Conservation (phyloP, 2,329 filamentous ascomycete species). For the Aspergillus hiratsukae region DNA sequence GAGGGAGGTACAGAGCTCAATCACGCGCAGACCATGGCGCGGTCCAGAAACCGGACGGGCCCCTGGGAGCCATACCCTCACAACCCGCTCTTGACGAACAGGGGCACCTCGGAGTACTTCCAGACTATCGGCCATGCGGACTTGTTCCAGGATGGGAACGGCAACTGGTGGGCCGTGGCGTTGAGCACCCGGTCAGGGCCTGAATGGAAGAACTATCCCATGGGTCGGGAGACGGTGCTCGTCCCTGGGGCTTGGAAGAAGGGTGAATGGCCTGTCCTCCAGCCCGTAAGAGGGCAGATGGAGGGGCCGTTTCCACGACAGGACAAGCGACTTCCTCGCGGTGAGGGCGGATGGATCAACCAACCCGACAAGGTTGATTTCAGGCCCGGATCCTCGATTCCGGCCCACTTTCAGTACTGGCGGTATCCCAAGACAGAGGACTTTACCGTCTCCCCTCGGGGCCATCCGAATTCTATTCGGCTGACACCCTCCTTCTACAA, state of each 20-base stretch:
- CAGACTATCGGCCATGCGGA: constrained; percentile 57
- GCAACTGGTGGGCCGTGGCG: constrained; percentile 52
- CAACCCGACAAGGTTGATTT: constrained; percentile 48
- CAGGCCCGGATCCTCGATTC: constrained; percentile 40
- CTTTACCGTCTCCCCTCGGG: constrained; percentile 45
- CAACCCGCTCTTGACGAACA: constrained; percentile 42
- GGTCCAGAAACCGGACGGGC: constrained; percentile 27
- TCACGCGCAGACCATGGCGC: constrained; percentile 27
- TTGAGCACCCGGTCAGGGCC: constrained; percentile 40
- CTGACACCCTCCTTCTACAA: constrained; percentile 50
- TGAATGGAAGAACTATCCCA: constrained; percentile 43
- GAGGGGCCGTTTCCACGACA: constrained; percentile 6
- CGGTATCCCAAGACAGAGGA: constrained; percentile 45
- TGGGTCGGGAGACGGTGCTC: constrained; percentile 53
- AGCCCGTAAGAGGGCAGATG: constrained; percentile 13
- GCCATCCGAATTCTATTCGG: constrained; percentile 42
- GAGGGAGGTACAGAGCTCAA: constrained; percentile 25
- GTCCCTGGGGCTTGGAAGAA: constrained; percentile 46
- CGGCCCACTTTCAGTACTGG: constrained; percentile 55
- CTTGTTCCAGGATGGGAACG: constrained; percentile 49
- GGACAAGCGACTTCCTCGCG: constrained; percentile 7
- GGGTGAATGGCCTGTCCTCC: constrained; percentile 44
- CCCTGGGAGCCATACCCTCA: constrained; percentile 38
- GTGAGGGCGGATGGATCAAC: constrained; percentile 37
- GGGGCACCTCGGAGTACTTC: constrained; percentile 36